phyloP scores from a whole-genome alignment of 495 filamentous ascomycete genomes.

The Elasticomyces elasticus region DNA sequence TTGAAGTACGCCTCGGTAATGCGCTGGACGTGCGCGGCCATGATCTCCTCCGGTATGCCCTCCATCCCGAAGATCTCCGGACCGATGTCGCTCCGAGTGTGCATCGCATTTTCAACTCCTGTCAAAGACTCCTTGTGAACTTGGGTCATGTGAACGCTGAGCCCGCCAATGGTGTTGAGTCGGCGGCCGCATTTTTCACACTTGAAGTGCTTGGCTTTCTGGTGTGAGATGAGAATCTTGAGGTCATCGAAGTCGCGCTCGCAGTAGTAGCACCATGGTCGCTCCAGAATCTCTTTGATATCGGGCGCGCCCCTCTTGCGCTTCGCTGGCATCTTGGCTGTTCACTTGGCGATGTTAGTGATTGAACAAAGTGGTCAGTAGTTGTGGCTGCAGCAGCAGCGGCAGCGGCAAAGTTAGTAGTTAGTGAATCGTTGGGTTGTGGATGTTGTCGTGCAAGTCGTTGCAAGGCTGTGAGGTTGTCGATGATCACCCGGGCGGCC shows the following conservation, averaged over 20 bases:
- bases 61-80: slow-evolving; percentile 98
- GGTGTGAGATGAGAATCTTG: slow-evolving; percentile 90
- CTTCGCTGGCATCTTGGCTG: too few relatives aligned
- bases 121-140: slow-evolving; percentile 89
- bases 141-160: slow-evolving; percentile 94
- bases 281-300: slow-evolving; percentile 72
- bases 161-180: slow-evolving; percentile 92
- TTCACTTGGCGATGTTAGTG: too few relatives aligned
- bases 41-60: slow-evolving; percentile 80
- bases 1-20: slow-evolving; percentile 75
- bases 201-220: slow-evolving; percentile 98
- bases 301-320: slow-evolving; percentile 78
- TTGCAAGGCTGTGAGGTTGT: too few relatives aligned
- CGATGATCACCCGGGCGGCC: too few relatives aligned
- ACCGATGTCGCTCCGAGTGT: slow-evolving; percentile 70
- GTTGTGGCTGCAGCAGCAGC: too few relatives aligned
- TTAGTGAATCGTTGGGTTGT: too few relatives aligned
- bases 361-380: too few relatives aligned
- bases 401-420: too few relatives aligned
- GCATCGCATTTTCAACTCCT: slow-evolving; percentile 81
- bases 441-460: too few relatives aligned
- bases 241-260: slow-evolving; percentile 96
- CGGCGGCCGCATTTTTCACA: slow-evolving; percentile 81
- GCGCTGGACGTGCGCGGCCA: slow-evolving; percentile 70
- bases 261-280: slow-evolving; percentile 98